Base-by-base conservation (phyloP, 1,284 basidiomycete genomes). In the Naganishia liquefaciens region DNA sequence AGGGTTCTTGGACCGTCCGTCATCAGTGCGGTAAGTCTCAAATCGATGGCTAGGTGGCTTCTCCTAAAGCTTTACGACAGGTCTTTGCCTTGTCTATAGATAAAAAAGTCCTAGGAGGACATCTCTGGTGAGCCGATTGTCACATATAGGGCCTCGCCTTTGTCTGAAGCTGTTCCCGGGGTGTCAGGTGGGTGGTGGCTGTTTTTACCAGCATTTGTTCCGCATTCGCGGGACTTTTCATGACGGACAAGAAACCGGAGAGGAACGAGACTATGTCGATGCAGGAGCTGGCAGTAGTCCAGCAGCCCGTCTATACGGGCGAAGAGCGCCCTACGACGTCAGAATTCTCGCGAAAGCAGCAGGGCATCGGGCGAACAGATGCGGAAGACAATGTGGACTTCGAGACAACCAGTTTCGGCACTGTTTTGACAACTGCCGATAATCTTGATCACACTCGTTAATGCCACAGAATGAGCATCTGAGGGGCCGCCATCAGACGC, bases 41-140 rank as follows among this genome's bases (percentile, higher is more conserved):
- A 30, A 5, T 23, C 49, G n/a, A n/a, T n/a, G n/a, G n/a, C n/a
- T n/a, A n/a, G n/a, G n/a, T n/a, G n/a, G n/a, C n/a, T n/a, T n/a
- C n/a, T n/a, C n/a, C 19, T 23, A 6, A 47, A 25, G 46, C 46
- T 21, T 47, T 23, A 21, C 25, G 46, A 43, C 64, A 68, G 75
- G 75, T 76, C 11, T 77, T 76, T 54, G 76, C 76, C 1, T 64
- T 76, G 5, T 74, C 71, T 5, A 71, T 77, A 27, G 73, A 76
- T 47, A 63, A 72, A 40, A 69, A 74, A 19, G 64, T 72, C 28
- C 53, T 73, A 23, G 73, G 72, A 21, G 76, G 76, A 3, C 68
- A 76, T 43, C 67, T 77, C 30, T 78, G 76, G 76, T 78, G 25
- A 40, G 55, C 21, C 30, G 21, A 2, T 15, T 17, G 23, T 13